phyloP scores from a whole-genome alignment of 768 basidiomycete species.

The Leccinum pellstonianum region DNA sequence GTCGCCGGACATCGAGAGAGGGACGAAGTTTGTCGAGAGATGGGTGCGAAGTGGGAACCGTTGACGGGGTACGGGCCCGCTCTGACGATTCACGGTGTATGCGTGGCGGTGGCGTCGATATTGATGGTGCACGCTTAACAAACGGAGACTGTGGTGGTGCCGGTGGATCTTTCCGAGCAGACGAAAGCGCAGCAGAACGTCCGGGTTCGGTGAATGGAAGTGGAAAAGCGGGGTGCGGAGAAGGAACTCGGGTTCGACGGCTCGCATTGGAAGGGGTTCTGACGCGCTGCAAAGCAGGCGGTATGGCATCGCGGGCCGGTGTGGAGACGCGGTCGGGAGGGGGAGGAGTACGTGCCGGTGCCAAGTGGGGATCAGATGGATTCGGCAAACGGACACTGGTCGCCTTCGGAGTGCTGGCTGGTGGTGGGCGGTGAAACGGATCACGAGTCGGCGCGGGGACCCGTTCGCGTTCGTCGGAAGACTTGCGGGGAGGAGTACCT shows the following conservation, averaged over 20 bases:
- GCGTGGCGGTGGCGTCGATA: conserved; percentile 8
- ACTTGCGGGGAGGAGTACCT: conserved; percentile 7
- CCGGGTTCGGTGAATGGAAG: conserved; percentile 11
- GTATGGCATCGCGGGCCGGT: conserved; percentile 17
- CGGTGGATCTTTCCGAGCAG: conserved; percentile 14
- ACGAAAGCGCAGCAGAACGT: conserved; percentile 20
- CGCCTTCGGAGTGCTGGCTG: conserved; percentile 19
- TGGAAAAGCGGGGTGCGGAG: conserved; percentile 13
- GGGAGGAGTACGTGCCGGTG: conserved; percentile 5
- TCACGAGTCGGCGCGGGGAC: conserved; percentile 21
- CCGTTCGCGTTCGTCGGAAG: conserved; percentile 4
- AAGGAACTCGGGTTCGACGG: conserved; percentile 5
- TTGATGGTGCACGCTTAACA: conserved; percentile 11
- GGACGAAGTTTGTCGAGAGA: conserved; percentile 20
- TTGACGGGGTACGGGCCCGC: conserved; percentile 17
- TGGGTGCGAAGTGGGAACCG: conserved; percentile 12
- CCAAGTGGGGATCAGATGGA: conserved; percentile 1
- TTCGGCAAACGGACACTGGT: conserved; percentile 9
- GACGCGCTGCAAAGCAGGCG: conserved; percentile 15
- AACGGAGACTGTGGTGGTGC: conserved; percentile 11
- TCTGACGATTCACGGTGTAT: conserved; percentile 19
- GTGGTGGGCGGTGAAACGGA: conserved; percentile 26
- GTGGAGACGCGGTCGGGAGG: conserved; percentile 17
- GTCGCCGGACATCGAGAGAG: conserved; percentile 14
- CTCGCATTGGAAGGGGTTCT: conserved; percentile 23